Evolutionary conservation across 1,139 yeast genomes (phyloP).

Genomic region (Petasospora rhodanensis): DNA sequence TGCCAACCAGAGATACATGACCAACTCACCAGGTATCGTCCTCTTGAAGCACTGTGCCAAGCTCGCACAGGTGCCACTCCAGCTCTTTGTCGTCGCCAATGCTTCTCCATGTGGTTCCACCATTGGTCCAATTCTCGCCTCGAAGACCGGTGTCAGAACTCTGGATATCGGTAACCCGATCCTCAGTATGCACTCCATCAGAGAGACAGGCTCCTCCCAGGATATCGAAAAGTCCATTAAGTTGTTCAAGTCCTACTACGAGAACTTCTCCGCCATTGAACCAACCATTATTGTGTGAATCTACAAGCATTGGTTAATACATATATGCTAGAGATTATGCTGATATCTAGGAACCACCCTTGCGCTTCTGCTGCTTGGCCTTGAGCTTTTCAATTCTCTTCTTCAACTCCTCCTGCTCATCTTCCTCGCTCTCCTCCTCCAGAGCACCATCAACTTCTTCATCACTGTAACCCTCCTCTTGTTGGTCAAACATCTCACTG

Average conservation of each 20-base stretch:
- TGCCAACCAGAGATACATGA: slow-evolving; percentile 93
- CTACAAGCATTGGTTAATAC: no score
- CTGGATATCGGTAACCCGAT: slow-evolving; percentile 93
- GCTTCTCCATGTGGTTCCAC: slow-evolving; percentile 96
- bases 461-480: slow-evolving; percentile 26
- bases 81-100: slow-evolving; percentile 83
- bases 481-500: background rate
- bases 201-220: slow-evolving; percentile 76
- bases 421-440: slow-evolving; percentile 18
- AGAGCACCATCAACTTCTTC: slow-evolving; percentile 22
- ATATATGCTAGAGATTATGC: no score
- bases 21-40: slow-evolving; percentile 87
- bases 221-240: slow-evolving; percentile 63
- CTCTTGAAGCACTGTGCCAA: slow-evolving; percentile 71
- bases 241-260: slow-evolving; percentile 62
- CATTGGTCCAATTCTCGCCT: slow-evolving; percentile 89
- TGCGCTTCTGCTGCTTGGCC: slow-evolving; percentile 22
- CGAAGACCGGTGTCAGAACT: slow-evolving; percentile 85
- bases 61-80: slow-evolving; percentile 61
- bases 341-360: no score
- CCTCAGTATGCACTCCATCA: slow-evolving; percentile 89
- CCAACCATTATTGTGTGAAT: slow-evolving; percentile 31
- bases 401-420: slow-evolving; percentile 23
- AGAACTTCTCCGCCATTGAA: slow-evolving; percentile 35
- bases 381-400: slow-evolving; percentile 21